Evolutionary conservation across 768 basidiomycete species (phyloP).

Genomic region (Xerocomellus dryophilus): DNA sequence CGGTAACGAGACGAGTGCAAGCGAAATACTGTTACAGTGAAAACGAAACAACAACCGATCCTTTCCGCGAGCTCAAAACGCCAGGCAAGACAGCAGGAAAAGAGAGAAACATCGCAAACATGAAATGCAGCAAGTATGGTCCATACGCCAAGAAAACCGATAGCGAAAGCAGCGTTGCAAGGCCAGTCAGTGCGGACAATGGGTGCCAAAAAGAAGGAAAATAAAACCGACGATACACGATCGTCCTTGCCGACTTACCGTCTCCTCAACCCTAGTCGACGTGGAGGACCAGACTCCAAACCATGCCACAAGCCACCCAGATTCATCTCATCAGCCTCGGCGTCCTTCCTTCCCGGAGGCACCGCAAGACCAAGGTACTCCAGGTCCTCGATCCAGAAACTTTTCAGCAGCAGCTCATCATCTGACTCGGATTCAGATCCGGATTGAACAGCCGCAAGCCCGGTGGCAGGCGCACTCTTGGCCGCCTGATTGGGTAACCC

Average conservation of each 20-base stretch:
- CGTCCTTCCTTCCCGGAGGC: background rate
- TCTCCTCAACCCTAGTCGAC: constrained; percentile 8
- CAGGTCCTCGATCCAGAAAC: constrained; percentile 21
- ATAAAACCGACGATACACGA: background rate
- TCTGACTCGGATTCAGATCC: constrained; percentile 22
- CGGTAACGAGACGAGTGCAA: background rate
- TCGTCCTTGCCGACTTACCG: constrained; percentile 3
- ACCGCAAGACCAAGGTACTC: constrained; percentile 20
- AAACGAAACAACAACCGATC: background rate
- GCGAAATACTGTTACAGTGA: constrained; percentile 1
- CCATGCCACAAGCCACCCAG: constrained; percentile 15
- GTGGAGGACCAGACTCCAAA: constrained; percentile 4
- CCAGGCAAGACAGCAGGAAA: background rate
- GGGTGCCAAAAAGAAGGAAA: background rate
- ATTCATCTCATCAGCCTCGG: constrained; percentile 31
- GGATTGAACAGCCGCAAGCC: background rate
- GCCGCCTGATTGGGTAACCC: background rate
- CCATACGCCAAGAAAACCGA: constrained; percentile 5
- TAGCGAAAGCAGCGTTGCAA: background rate
- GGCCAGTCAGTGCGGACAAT: background rate
- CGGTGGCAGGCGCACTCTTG: background rate
- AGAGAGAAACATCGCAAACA: background rate
- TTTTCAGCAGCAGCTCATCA: constrained; percentile 23
- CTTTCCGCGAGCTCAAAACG: background rate
- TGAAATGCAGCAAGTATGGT: constrained; percentile 4